Conservation (phyloP, 768 basidiomycete genomes). For the Macrolepiota dolichaula region DNA sequence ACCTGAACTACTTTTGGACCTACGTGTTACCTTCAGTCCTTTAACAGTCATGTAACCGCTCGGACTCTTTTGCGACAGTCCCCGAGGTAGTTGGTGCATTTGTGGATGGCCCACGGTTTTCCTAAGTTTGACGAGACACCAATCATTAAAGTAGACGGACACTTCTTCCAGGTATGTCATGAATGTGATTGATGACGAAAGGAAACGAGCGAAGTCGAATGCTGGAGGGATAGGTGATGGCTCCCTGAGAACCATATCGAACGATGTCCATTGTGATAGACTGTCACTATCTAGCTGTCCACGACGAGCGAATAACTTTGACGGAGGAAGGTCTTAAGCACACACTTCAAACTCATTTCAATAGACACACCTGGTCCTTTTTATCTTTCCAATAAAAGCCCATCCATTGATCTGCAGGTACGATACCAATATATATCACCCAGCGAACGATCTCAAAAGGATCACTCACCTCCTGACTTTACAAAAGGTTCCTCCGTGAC, state of each 20-base stretch:
- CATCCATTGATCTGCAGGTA: constrained; percentile 76
- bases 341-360: neutral
- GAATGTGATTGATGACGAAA: constrained; percentile 90
- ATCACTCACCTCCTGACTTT: constrained; percentile 62
- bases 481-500: constrained; percentile 84
- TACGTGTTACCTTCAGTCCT: constrained; percentile 62
- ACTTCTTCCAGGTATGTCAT: constrained; percentile 78
- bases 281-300: constrained; percentile 52
- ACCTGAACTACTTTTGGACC: constrained; percentile 18
- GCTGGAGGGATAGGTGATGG: constrained; percentile 73
- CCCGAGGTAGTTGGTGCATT: constrained; percentile 48
- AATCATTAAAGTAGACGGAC: constrained; percentile 79
- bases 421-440: constrained; percentile 2
- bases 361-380: constrained; percentile 67
- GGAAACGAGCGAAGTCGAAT: constrained; percentile 87
- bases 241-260: constrained; percentile 86
- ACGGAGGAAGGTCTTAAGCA: constrained; percentile 6
- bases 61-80: constrained; percentile 53
- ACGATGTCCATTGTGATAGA: constrained; percentile 69
- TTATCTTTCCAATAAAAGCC: constrained; percentile 95
- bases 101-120: constrained; percentile 58
- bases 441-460: constrained; percentile 18
- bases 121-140: constrained; percentile 60
- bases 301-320: constrained; percentile 76
- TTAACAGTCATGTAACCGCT: constrained; percentile 66